Evolutionary conservation across 306 rosid species (phyloP), one percentile per base, ranked within the genome.

Genomic region (Cicer pinnatifidum): DNA sequence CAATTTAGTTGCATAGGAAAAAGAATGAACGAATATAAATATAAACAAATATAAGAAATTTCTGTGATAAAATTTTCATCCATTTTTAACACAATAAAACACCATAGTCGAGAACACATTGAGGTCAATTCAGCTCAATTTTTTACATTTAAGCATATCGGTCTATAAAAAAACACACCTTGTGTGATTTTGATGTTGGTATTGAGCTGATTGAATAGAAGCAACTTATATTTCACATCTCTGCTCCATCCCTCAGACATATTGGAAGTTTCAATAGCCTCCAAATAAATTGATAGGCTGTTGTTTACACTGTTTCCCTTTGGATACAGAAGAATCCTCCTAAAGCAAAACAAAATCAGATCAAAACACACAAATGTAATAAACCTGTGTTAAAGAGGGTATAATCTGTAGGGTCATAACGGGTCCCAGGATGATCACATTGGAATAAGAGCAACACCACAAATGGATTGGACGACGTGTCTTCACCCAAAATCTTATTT

Each of bases 181-280:
- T 17, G 2, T 23, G 57, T 11, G 57, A 46, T 23, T 12, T 23
- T 11, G 4, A 0, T 23, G 41, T 46, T 11, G 20, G 3, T 19
- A 23, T 6, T 0, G 12, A 43, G 4, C n/a, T 67, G 72, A 46
- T 67, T 67, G 6, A 11, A 44, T 11, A 67, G 43, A 23, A 9
- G 1, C n/a, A 67, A 12, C 43, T 9, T 45, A 50, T 47, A 47
- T 13, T 8, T 68, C 2, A n/a, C 33, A 47, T n/a, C 6, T 44
- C 73, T 68, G 2, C 9, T 47, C 45, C 72, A 67, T 45, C 72
- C 72, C 12, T n/a, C 0, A 4, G 45, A 48, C 56, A 67, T 46
- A 23, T 67, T 67, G 9, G 12, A 2, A 4, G 57, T 23, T n/a
- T 23, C 0, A 9, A 7, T 1, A 28, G 41, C 45, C 6, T 28